Evolutionary conservation across 805 yeast species (phyloP).

Genomic region (Wickerhamomyces rabaulensis): DNA sequence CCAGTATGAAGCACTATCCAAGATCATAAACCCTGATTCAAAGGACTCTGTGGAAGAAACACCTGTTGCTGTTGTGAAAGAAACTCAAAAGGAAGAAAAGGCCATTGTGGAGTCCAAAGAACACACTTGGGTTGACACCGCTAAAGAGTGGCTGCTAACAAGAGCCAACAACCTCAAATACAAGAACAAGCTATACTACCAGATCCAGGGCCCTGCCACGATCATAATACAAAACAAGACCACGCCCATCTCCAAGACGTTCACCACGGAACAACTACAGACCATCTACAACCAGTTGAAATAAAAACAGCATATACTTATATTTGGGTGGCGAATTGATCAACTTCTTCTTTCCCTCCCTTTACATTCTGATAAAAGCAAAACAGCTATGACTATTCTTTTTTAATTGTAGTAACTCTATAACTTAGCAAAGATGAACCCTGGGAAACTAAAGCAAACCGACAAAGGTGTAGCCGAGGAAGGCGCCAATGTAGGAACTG

Average conservation of each 20-base stretch:
- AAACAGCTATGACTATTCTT: background rate
- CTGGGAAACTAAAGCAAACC: conserved; percentile 19
- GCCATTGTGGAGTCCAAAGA: background rate
- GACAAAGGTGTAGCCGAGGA: conserved; percentile 49
- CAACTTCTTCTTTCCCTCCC: no score
- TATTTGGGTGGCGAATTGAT: background rate
- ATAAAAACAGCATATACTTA: conserved; percentile 1
- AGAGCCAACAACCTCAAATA: conserved; percentile 11
- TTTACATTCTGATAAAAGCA: background rate
- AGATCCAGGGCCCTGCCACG: conserved; percentile 27
- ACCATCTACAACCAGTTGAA: conserved; percentile 11
- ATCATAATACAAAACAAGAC: conserved; percentile 21
- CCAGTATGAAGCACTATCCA: conserved; percentile 2
- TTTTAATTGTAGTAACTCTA: background rate
- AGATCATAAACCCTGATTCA: conserved; percentile 6
- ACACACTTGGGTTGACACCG: conserved; percentile 3
- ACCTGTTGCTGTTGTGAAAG: background rate
- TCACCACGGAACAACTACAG: conserved; percentile 11
- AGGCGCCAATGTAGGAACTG: conserved; percentile 75
- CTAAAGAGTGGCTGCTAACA: conserved; percentile 11
- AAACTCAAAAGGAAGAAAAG: background rate
- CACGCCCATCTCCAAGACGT: conserved; percentile 2
- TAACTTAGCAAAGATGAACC: background rate
- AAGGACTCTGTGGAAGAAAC: background rate
- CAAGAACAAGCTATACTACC: conserved; percentile 19